Evolutionary conservation across 2,329 filamentous ascomycete genomes (phyloP).

Genomic region (Madurella fahalii): DNA sequence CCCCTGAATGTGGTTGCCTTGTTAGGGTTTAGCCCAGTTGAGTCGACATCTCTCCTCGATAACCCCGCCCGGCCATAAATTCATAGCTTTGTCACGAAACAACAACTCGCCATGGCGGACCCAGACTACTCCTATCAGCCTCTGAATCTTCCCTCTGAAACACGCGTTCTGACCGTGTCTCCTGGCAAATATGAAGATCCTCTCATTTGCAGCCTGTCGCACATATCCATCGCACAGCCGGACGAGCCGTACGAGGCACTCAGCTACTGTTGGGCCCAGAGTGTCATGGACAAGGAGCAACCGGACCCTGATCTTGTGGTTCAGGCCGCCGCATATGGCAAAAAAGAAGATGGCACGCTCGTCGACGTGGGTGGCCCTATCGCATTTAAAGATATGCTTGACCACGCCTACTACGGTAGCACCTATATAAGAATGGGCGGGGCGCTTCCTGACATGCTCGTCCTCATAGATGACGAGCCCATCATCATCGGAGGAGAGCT

Average conservation of each 20-base stretch:
- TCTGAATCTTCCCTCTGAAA: neutral
- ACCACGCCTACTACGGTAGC: neutral
- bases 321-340: too few species aligned
- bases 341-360: neutral
- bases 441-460: neutral
- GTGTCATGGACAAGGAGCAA: neutral
- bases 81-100: too few species aligned
- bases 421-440: neutral
- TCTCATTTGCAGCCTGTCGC: neutral
- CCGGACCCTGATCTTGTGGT: too few species aligned
- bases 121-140: neutral
- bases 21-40: too few species aligned
- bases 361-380: neutral
- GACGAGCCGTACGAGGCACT: neutral
- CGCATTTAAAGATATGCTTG: neutral
- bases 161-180: neutral
- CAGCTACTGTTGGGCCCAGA: neutral
- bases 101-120: neutral
- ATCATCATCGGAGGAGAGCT: neutral
- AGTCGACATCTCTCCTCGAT: too few species aligned
- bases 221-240: neutral
- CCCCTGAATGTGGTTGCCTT: too few species aligned
- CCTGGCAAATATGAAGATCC: neutral
- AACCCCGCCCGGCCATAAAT: neutral
- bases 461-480: neutral